A percentile compares a stretch with the other conserved stretches of the same genome.
phyloP scores from a whole-genome alignment of 176 grass and related monocot genomes.

The Panicum miliaceum region DNA sequence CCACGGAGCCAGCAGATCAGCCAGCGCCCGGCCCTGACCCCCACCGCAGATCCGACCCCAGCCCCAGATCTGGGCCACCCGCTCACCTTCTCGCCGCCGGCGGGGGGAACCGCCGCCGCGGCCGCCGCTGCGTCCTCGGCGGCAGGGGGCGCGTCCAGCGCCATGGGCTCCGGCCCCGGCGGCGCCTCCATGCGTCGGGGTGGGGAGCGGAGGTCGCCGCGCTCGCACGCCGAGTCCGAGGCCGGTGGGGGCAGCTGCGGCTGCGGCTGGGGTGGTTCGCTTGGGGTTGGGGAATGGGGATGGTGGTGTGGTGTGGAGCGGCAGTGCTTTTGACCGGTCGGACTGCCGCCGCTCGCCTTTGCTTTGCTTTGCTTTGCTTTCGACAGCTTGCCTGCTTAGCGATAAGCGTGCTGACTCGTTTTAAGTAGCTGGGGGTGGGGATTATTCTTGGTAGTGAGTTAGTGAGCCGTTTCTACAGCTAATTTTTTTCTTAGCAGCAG shows the following conservation, averaged over 20 bases:
- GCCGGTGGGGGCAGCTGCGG: neutral
- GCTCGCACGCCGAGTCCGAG: neutral
- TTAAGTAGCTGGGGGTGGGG: neutral
- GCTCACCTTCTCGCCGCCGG: constrained; percentile 43
- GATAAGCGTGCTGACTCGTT: constrained; percentile 19
- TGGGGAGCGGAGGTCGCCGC: neutral
- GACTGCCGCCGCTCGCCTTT: constrained; percentile 3
- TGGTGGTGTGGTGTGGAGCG: constrained; percentile 21
- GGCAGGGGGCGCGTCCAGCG: constrained; percentile 37
- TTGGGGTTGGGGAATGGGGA: neutral
- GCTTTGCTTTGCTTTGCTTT: constrained; percentile 1
- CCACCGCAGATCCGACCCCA: constrained; percentile 19
- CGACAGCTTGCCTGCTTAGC: constrained; percentile 11
- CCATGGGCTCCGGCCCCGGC: constrained; percentile 56
- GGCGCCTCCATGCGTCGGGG: constrained; percentile 43
- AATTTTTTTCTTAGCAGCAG: neutral
- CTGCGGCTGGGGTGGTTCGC: constrained; percentile 5
- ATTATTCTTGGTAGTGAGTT: neutral
- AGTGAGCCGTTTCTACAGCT: neutral
- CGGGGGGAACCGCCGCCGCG: neutral
- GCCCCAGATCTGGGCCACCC: constrained; percentile 30
- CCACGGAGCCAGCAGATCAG: constrained; percentile 27
- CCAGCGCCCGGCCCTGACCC: neutral
- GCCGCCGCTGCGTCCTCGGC: neutral
- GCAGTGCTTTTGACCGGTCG: constrained; percentile 57